Conservation (phyloP, 768 basidiomycete species). For the Gloeopeniophorella convolvens region DNA sequence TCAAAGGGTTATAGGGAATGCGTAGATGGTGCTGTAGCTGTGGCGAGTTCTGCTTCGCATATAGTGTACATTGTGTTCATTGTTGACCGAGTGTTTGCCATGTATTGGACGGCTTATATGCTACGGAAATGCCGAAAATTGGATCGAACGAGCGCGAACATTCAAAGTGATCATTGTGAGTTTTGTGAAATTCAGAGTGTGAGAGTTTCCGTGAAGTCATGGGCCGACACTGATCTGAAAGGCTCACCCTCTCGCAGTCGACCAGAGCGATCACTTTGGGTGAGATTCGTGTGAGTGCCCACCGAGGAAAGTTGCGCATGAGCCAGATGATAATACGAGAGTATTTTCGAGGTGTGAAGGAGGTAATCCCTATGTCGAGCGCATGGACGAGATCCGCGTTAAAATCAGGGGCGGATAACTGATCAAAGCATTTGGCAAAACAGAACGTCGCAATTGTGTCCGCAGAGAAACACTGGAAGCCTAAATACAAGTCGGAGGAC, state of each 20-base stretch:
- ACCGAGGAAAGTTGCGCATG: background rate
- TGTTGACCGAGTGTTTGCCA: too few relatives aligned
- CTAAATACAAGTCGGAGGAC: conserved; percentile 34
- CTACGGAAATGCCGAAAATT: too few relatives aligned
- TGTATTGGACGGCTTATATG: too few relatives aligned
- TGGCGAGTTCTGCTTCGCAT: too few relatives aligned
- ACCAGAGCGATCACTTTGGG: conserved; percentile 1
- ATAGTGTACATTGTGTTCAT: too few relatives aligned
- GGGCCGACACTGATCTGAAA: background rate
- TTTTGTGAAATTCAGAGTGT: too few relatives aligned
- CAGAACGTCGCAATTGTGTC: conserved; percentile 40
- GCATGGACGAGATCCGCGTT: conserved; percentile 30
- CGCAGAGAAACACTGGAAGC: conserved; percentile 36
- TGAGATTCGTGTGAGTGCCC: background rate
- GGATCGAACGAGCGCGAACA: too few relatives aligned
- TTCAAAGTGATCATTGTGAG: too few relatives aligned
- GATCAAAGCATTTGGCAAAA: conserved; percentile 31
- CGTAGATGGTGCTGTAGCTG: conserved; percentile 2
- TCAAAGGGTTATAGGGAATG: conserved; percentile 41
- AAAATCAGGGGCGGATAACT: conserved; percentile 31
- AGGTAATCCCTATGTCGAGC: conserved; percentile 27
- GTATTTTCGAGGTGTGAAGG: conserved; percentile 19
- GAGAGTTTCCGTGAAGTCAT: too few relatives aligned
- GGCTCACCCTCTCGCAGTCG: background rate
- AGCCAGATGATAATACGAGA: conserved; percentile 2